Evolutionary conservation across 2,329 filamentous ascomycete genomes (phyloP).

Genomic region (Pyricularia pennisetigena): DNA sequence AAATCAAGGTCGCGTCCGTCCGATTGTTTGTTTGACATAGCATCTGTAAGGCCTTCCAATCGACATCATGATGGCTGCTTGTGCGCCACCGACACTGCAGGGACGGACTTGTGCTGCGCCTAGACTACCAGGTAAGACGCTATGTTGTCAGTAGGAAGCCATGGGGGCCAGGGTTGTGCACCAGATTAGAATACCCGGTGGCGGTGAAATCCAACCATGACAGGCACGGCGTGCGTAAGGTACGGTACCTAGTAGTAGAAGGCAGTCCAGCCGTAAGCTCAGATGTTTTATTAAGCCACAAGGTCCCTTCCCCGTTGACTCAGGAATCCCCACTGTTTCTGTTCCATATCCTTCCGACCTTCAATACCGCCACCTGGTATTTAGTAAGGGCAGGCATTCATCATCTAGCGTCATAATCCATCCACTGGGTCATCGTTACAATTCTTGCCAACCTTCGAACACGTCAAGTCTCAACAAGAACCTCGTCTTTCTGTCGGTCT

Average conservation of each 20-base stretch:
- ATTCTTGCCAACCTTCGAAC: no score
- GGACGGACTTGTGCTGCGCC: not conserved
- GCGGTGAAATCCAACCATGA: not conserved
- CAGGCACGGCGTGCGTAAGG: not conserved
- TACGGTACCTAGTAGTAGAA: no score
- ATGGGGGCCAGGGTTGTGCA: not conserved
- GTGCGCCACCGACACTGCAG: not conserved
- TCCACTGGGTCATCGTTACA: not conserved
- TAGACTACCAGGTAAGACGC: not conserved
- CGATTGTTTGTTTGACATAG: not conserved
- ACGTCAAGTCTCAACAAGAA: not conserved
- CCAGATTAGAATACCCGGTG: not conserved
- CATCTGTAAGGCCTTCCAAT: not conserved
- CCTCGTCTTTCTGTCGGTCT: not conserved
- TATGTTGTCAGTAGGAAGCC: not conserved
- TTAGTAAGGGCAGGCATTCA: not conserved
- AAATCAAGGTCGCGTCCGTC: not conserved
- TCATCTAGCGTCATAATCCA: not conserved
- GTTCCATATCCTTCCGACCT: not conserved
- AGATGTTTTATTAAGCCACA: not conserved
- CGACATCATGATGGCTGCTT: not conserved
- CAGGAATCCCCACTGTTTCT: constrained; percentile 8
- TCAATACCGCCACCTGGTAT: constrained; percentile 4
- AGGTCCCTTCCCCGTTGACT: constrained; percentile 20
- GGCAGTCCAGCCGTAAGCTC: not conserved